Evolutionary conservation across 805 yeast genomes (phyloP).

Genomic region (Kurtzmaniella fragi): DNA sequence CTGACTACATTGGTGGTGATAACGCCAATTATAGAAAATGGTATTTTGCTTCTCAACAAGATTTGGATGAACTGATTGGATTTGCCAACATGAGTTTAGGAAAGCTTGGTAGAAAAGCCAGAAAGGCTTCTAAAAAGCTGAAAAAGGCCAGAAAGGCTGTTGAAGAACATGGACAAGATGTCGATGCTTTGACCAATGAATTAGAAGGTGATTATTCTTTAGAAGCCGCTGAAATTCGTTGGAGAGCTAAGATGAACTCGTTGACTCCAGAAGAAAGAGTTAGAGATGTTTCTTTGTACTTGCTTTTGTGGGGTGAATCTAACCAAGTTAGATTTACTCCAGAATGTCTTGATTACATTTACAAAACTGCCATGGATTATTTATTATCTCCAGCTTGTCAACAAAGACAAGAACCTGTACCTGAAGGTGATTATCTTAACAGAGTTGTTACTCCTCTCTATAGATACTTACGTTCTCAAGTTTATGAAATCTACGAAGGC

Average conservation of each 20-base stretch:
- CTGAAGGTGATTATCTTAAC: slow-evolving; percentile 88
- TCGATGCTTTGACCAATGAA: slow-evolving; percentile 58
- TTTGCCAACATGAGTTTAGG: slow-evolving; percentile 78
- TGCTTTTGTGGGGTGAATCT: slow-evolving; percentile 86
- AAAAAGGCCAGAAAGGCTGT: slow-evolving; percentile 70
- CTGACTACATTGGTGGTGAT: slow-evolving; percentile 87
- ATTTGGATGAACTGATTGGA: slow-evolving; percentile 79
- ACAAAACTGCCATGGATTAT: slow-evolving; percentile 92
- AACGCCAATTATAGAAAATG: slow-evolving; percentile 81
- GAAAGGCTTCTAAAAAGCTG: slow-evolving; percentile 76
- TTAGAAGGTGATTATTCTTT: slow-evolving; percentile 80
- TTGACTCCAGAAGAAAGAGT: slow-evolving; percentile 74
- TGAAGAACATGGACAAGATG: slow-evolving; percentile 59
- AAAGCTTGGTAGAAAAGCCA: slow-evolving; percentile 70
- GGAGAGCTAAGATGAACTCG: slow-evolving; percentile 77
- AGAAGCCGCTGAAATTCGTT: slow-evolving; percentile 80
- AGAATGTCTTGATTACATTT: slow-evolving; percentile 88
- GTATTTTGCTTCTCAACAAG: slow-evolving; percentile 86
- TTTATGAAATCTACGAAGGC: slow-evolving; percentile 76
- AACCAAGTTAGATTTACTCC: slow-evolving; percentile 91
- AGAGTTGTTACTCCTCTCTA: slow-evolving; percentile 90
- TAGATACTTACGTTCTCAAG: slow-evolving; percentile 73
- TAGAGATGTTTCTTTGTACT: slow-evolving; percentile 70
- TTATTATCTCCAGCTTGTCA: slow-evolving; percentile 85
- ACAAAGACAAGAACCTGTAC: slow-evolving; percentile 76